These are phyloP conservation scores for Cladorrhinum sp. DNA, from an alignment of 2,329 filamentous ascomycete genomes.

Conservation along the genomic window DNA sequence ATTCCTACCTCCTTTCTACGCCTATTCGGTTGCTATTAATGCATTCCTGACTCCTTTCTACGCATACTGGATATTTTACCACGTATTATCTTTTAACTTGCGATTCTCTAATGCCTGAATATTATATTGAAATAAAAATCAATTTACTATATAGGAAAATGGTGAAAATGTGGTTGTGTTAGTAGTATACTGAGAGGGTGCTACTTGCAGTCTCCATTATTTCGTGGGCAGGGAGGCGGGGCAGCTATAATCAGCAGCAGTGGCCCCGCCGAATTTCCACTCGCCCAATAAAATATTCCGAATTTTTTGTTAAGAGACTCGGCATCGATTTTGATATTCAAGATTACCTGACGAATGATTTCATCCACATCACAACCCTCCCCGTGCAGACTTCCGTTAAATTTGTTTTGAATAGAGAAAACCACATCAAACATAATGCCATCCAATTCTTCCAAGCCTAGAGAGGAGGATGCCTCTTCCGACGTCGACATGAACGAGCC, in stretches of 20 bases:
- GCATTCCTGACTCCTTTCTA: no score
- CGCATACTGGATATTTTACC: no score
- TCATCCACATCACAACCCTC: background rate
- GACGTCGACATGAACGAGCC: slow-evolving; percentile 45
- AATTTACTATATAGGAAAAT: no score
- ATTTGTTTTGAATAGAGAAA: background rate
- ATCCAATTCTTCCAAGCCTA: slow-evolving; percentile 36
- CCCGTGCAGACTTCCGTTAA: no score
- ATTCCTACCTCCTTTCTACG: no score
- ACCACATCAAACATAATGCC: slow-evolving; percentile 35
- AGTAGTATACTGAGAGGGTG: no score
- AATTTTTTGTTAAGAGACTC: background rate
- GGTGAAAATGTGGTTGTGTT: no score
- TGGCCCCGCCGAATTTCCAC: background rate
- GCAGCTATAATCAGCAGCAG: background rate
- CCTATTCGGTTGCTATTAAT: no score
- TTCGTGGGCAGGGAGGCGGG: background rate
- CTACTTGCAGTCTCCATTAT: background rate
- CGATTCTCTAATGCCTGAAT: no score
- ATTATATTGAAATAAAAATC: no score
- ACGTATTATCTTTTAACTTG: no score
- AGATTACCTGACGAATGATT: slow-evolving; percentile 10
- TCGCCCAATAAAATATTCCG: slow-evolving; percentile 23
- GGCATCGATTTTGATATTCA: slow-evolving; percentile 2
- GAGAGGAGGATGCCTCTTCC: slow-evolving; percentile 25